Percentiles rank a stretch among this genome's conserved stretches.
phyloP scores from a whole-genome alignment of 2,329 filamentous ascomycete genomes.

The Penicillium aurantiogriseum region DNA sequence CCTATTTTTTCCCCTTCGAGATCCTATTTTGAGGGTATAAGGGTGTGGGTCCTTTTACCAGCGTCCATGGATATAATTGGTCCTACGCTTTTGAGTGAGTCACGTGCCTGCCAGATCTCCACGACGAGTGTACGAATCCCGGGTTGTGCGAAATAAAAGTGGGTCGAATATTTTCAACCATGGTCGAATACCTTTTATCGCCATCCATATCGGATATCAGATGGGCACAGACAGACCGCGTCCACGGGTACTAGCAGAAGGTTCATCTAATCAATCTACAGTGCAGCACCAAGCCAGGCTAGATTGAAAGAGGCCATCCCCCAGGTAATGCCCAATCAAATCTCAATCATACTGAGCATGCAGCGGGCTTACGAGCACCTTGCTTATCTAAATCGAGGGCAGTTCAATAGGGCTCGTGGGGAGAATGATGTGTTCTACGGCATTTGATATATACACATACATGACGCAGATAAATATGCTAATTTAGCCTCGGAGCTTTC shows the following conservation, averaged over 20 bases:
- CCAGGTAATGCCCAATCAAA: not conserved
- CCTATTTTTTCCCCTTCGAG: conserved; percentile 59
- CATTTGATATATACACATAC: not conserved
- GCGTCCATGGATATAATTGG: not conserved
- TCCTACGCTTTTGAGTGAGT: not conserved
- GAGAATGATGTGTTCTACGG: no score
- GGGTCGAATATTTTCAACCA: not conserved
- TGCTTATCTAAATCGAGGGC: no score
- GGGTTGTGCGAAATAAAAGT: not conserved
- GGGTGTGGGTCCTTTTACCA: not conserved
- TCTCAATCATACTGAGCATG: not conserved
- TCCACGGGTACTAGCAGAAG: not conserved
- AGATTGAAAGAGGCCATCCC: not conserved
- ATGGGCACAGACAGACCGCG: not conserved
- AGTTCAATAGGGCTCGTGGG: no score
- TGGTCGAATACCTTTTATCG: no score
- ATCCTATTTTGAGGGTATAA: not conserved
- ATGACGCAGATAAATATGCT: not conserved
- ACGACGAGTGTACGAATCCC: not conserved
- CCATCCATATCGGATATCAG: not conserved
- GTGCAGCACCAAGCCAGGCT: not conserved
- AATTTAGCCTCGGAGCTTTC: not conserved
- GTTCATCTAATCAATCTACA: not conserved
- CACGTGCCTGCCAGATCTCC: not conserved
- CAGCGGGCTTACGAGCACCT: no score